phyloP scores from a whole-genome alignment of 352 stramenopile species.

The Globisporangium rhizosaccharum region DNA sequence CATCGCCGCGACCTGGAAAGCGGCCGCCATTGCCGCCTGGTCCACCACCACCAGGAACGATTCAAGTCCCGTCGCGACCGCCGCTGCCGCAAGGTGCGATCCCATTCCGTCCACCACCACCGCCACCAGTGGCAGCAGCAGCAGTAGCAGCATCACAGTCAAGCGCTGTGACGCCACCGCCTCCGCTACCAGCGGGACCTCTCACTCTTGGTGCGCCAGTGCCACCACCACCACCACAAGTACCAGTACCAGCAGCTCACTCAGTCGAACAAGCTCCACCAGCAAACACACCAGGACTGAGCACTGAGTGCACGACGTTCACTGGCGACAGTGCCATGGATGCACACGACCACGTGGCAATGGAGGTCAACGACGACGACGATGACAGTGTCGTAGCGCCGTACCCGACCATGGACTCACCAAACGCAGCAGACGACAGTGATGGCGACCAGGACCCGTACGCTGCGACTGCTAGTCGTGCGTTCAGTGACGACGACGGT shows the following conservation, averaged over 20 bases:
- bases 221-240: slow-evolving; percentile 7
- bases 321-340: neutral
- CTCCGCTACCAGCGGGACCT: neutral
- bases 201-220: neutral
- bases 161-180: neutral
- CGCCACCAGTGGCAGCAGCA: slow-evolving; percentile 11
- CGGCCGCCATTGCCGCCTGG: slow-evolving; percentile 47
- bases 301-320: too few relatives aligned
- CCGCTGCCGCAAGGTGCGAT: slow-evolving; percentile 41
- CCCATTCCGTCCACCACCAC: slow-evolving; percentile 32
- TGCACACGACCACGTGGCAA: neutral
- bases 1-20: slow-evolving; percentile 42
- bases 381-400: slow-evolving; percentile 25
- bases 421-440: neutral
- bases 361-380: slow-evolving; percentile 7
- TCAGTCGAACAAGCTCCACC: too few relatives aligned
- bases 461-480: too few relatives aligned
- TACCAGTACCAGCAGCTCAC: too few relatives aligned
- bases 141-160: neutral
- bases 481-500: slow-evolving; percentile 3
- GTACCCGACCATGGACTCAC: slow-evolving; percentile 20
- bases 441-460: slow-evolving; percentile 1
- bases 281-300: too few relatives aligned
- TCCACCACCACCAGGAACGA: slow-evolving; percentile 48
- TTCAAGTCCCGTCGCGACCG: slow-evolving; percentile 51